Base-by-base conservation (phyloP, 768 basidiomycete genomes). In the Krasilnikovozyma curviuscula region DNA sequence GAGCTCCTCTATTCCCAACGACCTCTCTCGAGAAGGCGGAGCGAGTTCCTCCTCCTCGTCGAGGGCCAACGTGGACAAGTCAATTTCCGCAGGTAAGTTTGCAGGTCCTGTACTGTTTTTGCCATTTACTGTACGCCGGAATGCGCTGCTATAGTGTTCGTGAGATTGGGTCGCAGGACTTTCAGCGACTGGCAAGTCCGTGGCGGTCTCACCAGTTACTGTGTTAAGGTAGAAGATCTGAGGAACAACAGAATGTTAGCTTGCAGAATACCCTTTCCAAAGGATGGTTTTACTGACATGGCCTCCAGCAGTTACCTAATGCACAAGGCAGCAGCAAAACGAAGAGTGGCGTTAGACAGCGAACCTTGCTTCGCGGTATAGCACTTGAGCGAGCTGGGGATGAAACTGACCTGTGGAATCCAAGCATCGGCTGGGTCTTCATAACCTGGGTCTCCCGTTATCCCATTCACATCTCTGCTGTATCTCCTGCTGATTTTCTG, bases 141-240 rank as follows among this genome's bases (percentile, higher is more conserved):
- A 19, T 55, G 58, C 28, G 59, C 55, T 18, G 38, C 23, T 25
- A 37, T 46, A 27, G 19, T 47, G 46, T 33, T 50, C 50, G 18
- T 33, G 42, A 13, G 48, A 54, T 5, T 53, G n/a, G 13, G 44
- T 52, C 19, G 54, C 40, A 10, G 46, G 51, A 2, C 9, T 24
- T 3, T 47, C 35, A 28, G 43, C 48, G 16, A 51, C 37, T 2
- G 88, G 88, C n/a, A 91, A 66, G 56, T 93, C 83, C 56, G 78
- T 73, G 24, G 85, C 78, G 34, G 75, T 62, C 47, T 69, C 65
- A 21, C 67, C 66, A 5, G 69, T 69, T 19, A 61, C 54, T 1
- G 83, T 84, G 59, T 97, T 98, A 54, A 84, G 73, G 66, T 95
- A 98, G 69, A 78, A 89, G 61, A 98, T 86, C 88, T 93, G 46